Evolutionary conservation across 257 asterid genomes (phyloP), one percentile per base, ranked within the genome.

Genomic region (Solanum chaucha): DNA sequence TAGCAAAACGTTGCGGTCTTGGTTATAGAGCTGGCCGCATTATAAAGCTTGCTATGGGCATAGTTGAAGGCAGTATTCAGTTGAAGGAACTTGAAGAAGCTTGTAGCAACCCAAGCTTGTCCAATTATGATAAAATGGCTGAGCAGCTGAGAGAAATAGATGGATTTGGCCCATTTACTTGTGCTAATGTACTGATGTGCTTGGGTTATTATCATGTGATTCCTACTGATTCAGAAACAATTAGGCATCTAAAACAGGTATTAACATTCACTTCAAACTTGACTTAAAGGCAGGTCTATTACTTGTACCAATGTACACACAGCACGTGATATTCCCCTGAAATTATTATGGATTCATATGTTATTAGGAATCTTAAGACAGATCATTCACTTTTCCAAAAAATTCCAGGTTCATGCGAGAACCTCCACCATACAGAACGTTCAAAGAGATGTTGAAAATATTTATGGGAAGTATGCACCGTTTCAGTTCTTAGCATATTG

Each of bases 161-260:
- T 89, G 99, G 99, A 85, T 93, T 95, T 64, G 99, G 99, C 41
- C 98, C 96, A 19, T 96, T 92, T 89, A 92, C 99, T 3, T 94
- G 98, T 83, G 94, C 98, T 55, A 96, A 96, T 91, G 95, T 96
- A 86, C 94, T 96, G 48, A 92, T 95, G 98, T 95, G 98, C 92
- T 89, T 96, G 93, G 99, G 98, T 85, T 95, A 89, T 85, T 96
- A 94, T 94, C 98, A 96, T 89, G 94, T 93, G 30, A 89, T 96
- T 88, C 98, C 99, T 64, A 74, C 95, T 19, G 99, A 96, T 91
- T 94, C 99, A 35, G 98, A 96, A 90, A 96, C 99, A 55, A 91
- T 96, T 65, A 90, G 99, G 94, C 99, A 96, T 91, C 90, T 96
- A 83, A 91, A 95, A 65, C 98, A 96, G 98, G 98, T 94, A 58